phyloP scores from a whole-genome alignment of 2,329 filamentous ascomycete genomes.

The Tetracladium maxilliforme region DNA sequence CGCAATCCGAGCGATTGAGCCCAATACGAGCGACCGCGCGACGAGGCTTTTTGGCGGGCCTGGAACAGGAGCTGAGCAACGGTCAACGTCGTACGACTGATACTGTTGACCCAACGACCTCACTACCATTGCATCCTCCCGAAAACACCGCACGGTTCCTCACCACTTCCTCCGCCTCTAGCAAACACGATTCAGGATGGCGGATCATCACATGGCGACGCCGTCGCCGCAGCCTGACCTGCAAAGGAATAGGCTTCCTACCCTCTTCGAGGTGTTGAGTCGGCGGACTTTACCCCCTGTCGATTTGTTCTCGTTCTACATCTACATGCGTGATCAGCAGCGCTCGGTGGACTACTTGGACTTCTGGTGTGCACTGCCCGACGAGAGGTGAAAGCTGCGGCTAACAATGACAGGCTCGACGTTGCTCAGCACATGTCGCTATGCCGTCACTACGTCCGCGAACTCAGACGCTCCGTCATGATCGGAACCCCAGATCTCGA shows the following conservation, averaged over 20 bases:
- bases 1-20: too few relatives aligned
- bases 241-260: slow-evolving; percentile 73
- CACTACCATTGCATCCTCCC: too few relatives aligned
- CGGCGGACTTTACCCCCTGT: slow-evolving; percentile 89
- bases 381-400: slow-evolving; percentile 2
- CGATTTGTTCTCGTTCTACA: slow-evolving; percentile 97
- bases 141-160: too few relatives aligned
- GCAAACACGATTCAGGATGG: too few relatives aligned
- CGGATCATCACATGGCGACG: slow-evolving; percentile 18
- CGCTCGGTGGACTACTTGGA: slow-evolving; percentile 95
- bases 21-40: too few relatives aligned
- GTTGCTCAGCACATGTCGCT: slow-evolving; percentile 98
- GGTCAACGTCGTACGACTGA: too few relatives aligned
- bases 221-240: slow-evolving; percentile 43
- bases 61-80: too few relatives aligned
- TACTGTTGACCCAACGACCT: too few relatives aligned
- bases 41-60: too few relatives aligned
- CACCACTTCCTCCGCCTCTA: too few relatives aligned
- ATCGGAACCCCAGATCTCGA: slow-evolving; percentile 86
- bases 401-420: slow-evolving; percentile 61
- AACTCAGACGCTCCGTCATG: slow-evolving; percentile 83
- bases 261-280: slow-evolving; percentile 89
- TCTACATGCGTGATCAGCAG: slow-evolving; percentile 98
- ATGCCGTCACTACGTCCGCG: slow-evolving; percentile 91
- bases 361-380: slow-evolving; percentile 62